Evolutionary conservation across 805 yeast genomes (phyloP).

Genomic region (Schwanniomyces sp.): DNA sequence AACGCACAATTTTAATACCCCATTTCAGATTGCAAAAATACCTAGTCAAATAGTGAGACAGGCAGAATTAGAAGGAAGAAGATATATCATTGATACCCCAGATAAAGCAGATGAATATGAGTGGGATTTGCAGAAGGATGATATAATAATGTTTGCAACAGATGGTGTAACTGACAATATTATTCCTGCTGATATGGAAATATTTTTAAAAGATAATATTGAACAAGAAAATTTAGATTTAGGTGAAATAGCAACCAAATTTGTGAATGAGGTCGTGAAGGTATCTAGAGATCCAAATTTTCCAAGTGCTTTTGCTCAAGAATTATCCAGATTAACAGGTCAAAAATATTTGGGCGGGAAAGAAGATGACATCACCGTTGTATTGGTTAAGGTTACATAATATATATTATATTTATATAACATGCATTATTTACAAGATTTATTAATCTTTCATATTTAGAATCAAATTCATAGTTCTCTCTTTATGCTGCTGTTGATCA

Average conservation of each 20-base stretch:
- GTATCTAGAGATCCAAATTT: slow-evolving; percentile 71
- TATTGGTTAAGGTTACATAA: slow-evolving; percentile 61
- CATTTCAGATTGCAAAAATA: slow-evolving; percentile 83
- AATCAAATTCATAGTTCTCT: slow-evolving; percentile 57
- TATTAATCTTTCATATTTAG: slow-evolving; percentile 32
- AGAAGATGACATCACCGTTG: slow-evolving; percentile 90
- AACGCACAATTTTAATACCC: slow-evolving; percentile 87
- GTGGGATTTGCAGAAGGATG: slow-evolving; percentile 68
- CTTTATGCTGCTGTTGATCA: slow-evolving; percentile 51
- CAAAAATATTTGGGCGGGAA: slow-evolving; percentile 85
- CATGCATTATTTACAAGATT: neutral
- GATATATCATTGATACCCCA: slow-evolving; percentile 73
- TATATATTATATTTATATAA: slow-evolving; percentile 2
- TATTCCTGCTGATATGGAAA: slow-evolving; percentile 66
- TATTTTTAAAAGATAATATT: slow-evolving; percentile 59
- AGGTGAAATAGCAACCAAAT: slow-evolving; percentile 47
- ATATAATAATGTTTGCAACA: slow-evolving; percentile 81
- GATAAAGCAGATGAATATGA: slow-evolving; percentile 62
- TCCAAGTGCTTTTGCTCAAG: slow-evolving; percentile 86
- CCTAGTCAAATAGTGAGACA: slow-evolving; percentile 59
- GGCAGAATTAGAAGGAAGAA: slow-evolving; percentile 55
- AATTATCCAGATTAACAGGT: slow-evolving; percentile 62
- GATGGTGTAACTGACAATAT: slow-evolving; percentile 94
- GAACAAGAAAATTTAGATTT: slow-evolving; percentile 35
- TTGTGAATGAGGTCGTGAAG: slow-evolving; percentile 66